These are phyloP conservation scores for Xylaria sp. DNA, from an alignment of 2,329 filamentous ascomycete species.

Conservation along the genomic window DNA sequence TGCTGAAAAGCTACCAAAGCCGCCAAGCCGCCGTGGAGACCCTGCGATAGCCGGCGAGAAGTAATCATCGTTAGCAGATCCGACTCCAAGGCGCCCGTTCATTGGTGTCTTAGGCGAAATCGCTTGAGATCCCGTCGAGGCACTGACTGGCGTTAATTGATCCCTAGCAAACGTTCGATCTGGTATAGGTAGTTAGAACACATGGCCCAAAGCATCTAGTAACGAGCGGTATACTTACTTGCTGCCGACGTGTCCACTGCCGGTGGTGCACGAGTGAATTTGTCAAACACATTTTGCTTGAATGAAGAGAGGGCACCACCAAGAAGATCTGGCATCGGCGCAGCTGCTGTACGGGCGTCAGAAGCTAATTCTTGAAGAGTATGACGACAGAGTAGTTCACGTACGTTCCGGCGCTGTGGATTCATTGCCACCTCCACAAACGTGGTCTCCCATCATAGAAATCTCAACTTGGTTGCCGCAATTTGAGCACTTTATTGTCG, in stretches of 20 bases:
- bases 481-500: slow-evolving; percentile 87
- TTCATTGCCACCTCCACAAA: slow-evolving; percentile 64
- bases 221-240: slow-evolving; percentile 57
- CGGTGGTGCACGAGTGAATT: slow-evolving; percentile 58
- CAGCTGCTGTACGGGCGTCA: slow-evolving; percentile 38
- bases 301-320: slow-evolving; percentile 53
- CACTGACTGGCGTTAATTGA: slow-evolving; percentile 72
- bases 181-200: slow-evolving; percentile 52
- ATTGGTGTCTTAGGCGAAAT: slow-evolving; percentile 72
- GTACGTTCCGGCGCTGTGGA: slow-evolving; percentile 58
- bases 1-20: slow-evolving; percentile 60
- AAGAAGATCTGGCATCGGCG: slow-evolving; percentile 47
- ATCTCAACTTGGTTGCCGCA: slow-evolving; percentile 84
- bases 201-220: not conserved
- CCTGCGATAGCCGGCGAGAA: slow-evolving; percentile 59
- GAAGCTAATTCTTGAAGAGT: slow-evolving; percentile 32
- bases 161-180: slow-evolving; percentile 65
- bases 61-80: slow-evolving; percentile 57
- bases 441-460: slow-evolving; percentile 84
- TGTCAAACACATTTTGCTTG: slow-evolving; percentile 52
- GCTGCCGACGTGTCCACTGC: slow-evolving; percentile 67
- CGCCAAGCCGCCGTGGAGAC: slow-evolving; percentile 57
- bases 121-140: slow-evolving; percentile 66
- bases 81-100: slow-evolving; percentile 55
- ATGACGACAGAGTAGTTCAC: slow-evolving; percentile 30